Base-by-base conservation (phyloP, 306 rosid genomes). In the Acacia acuminata region DNA sequence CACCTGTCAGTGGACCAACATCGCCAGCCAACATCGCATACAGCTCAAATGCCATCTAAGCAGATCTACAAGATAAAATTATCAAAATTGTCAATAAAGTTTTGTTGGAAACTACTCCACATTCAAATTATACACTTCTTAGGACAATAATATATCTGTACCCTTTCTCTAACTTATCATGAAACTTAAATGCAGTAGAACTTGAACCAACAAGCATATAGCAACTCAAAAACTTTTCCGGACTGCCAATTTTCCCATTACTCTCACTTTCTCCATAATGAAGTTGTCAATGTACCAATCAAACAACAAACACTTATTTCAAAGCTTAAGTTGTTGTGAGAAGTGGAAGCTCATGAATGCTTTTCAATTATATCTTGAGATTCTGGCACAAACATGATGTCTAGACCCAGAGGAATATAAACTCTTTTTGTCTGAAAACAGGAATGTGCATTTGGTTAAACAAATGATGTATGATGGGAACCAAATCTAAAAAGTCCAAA, bases 141-240 rank as follows among this genome's bases (percentile, higher is more conserved):
- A n/a, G n/a, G n/a, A n/a, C n/a, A n/a, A n/a, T n/a, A n/a, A n/a
- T n/a, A n/a, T n/a, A n/a, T n/a, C n/a, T n/a, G n/a, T n/a, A n/a
- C n/a, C n/a, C n/a, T n/a, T n/a, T n/a, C n/a, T n/a, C n/a, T n/a
- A n/a, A n/a, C n/a, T n/a, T n/a, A n/a, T n/a, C n/a, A n/a, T n/a
- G n/a, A n/a, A n/a, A n/a, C n/a, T n/a, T n/a, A n/a, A n/a, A n/a
- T n/a, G n/a, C n/a, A n/a, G n/a, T n/a, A n/a, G 71, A 77, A 72
- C 38, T 30, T 17, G 40, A 65, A 81, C 76, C 64, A 45, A 66
- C 30, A 67, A 42, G 19, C 40, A 75, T 48, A 36, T 51, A 51
- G 24, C 68, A 55, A 4, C 50, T 67, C 32, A 82, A 76, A 42
- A 40, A 55, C 47, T 55, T 48, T 68, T 80, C 61, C 24, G 64